A percentile compares a stretch with the other conserved stretches of the same genome.
phyloP scores from a whole-genome alignment of 805 yeast species.

The Candida oleophila region DNA sequence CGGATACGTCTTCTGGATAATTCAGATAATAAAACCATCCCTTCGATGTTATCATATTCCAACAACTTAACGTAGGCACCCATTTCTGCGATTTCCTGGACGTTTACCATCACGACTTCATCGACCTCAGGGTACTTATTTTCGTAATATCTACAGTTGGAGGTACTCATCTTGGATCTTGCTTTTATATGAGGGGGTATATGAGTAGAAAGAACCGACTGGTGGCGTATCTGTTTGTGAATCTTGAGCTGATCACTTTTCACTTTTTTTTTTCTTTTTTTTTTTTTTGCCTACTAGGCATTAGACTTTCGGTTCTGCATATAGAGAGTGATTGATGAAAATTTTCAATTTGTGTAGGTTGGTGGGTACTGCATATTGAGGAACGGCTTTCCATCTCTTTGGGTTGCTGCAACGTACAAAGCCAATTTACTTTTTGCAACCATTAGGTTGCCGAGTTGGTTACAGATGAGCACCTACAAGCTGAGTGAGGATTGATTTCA shows the following conservation, averaged over 20 bases:
- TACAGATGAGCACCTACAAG: too few relatives aligned
- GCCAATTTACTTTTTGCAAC: neutral
- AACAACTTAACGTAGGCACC: slow-evolving; percentile 96
- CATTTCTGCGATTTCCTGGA: slow-evolving; percentile 98
- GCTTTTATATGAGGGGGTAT: neutral
- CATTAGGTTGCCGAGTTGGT: too few relatives aligned
- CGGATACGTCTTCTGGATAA: slow-evolving; percentile 98
- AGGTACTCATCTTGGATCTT: slow-evolving; percentile 60
- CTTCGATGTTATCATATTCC: slow-evolving; percentile 97
- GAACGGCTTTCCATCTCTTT: neutral
- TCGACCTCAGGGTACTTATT: slow-evolving; percentile 98
- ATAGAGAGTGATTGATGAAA: too few relatives aligned
- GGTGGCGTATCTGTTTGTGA: neutral
- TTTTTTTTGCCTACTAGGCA: neutral
- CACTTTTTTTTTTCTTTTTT: neutral
- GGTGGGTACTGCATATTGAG: neutral
- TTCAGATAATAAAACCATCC: slow-evolving; percentile 95
- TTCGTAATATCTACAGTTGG: slow-evolving; percentile 95
- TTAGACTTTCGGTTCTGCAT: too few relatives aligned
- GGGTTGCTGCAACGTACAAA: neutral
- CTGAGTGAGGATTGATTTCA: too few relatives aligned
- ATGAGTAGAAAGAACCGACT: neutral
- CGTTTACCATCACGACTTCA: slow-evolving; percentile 98
- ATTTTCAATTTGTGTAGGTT: too few relatives aligned
- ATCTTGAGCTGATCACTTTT: neutral